Evolutionary conservation across 352 stramenopile species (phyloP), one percentile per base, ranked within the genome.

Genomic region (Phytophthora pini): DNA sequence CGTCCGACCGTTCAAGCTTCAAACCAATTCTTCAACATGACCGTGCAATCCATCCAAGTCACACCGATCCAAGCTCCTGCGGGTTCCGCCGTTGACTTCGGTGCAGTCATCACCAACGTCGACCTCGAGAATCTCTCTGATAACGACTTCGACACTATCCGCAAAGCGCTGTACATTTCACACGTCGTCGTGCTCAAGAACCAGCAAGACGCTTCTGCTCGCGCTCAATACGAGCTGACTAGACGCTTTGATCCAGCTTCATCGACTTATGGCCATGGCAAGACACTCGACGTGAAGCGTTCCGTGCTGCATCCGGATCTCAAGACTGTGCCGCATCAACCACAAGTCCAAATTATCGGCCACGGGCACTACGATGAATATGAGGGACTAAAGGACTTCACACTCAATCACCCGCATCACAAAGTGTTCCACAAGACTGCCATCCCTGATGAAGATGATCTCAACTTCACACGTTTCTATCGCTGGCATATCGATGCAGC

Each of bases 301-400:
- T 75, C 67, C 0, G 61, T 75, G 45, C 44, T 75, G 31, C 67
- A 75, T 20, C 61, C 67, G 6, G 67, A 75, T 46, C 51, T 75
- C 5, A 75, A 72, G 61, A 71, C 67, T 4, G 62, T 75, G 29
- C 67, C 67, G 45, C 61, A 71, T 36, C 67, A 75, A 32, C 67
- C 67, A 20, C 67, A 75, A 39, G 67, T 75, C 13, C 67, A 75
- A 52, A 70, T 75, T 17, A 75, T 75, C 27, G 67, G 67, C 7
- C 58, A 75, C 22, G 67, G 67, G 40, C 67, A 75, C 46, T 75
- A 71, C 45, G 67, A 75, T 13, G 67, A 71, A 55, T 75, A 71
- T 45, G 67, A 71, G 56, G 67, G 67, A 24, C 61, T 75, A 13
- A 52, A 75, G 26, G 41, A 75, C 61, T 75, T 75, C 40, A 68